phyloP scores from a whole-genome alignment of 768 basidiomycete genomes.

The Tricholoma sp. region DNA sequence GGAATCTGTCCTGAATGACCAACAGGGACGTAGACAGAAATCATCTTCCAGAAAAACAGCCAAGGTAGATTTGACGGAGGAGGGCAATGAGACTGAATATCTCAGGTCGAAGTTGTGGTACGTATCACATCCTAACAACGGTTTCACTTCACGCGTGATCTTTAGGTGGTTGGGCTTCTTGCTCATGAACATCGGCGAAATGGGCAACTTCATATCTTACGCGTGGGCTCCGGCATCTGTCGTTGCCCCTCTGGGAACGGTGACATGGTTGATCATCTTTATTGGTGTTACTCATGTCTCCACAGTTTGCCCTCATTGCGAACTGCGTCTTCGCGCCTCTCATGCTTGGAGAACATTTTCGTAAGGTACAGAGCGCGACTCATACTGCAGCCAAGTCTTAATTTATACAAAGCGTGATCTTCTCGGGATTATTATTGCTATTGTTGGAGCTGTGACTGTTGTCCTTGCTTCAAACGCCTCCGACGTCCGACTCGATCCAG shows the following conservation, averaged over 20 bases:
- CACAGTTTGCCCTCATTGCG: constrained; percentile 84
- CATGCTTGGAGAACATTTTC: constrained; percentile 78
- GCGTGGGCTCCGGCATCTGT: constrained; percentile 89
- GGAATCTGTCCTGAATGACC: constrained; percentile 24
- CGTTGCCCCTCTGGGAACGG: constrained; percentile 94
- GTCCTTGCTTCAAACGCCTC: constrained; percentile 76
- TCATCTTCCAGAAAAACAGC: not conserved
- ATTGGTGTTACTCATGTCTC: constrained; percentile 6
- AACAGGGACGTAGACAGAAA: constrained; percentile 6
- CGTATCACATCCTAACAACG: constrained; percentile 11
- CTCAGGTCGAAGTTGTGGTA: constrained; percentile 83
- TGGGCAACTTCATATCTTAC: constrained; percentile 87
- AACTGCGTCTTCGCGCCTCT: constrained; percentile 93
- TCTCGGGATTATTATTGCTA: constrained; percentile 71
- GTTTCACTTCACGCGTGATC: not conserved
- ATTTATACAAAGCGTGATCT: constrained; percentile 56
- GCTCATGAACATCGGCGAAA: constrained; percentile 89
- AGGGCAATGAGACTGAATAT: constrained; percentile 66
- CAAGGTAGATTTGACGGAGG: constrained; percentile 20
- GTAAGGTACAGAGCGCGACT: constrained; percentile 43
- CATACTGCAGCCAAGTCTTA: constrained; percentile 8
- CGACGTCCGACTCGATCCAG: constrained; percentile 63
- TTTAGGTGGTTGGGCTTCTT: constrained; percentile 85
- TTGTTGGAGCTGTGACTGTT: constrained; percentile 90
- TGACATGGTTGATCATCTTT: constrained; percentile 32